phyloP scores from a whole-genome alignment of 108 stramenopile genomes.

The Chaetoceros tenuissimus region DNA sequence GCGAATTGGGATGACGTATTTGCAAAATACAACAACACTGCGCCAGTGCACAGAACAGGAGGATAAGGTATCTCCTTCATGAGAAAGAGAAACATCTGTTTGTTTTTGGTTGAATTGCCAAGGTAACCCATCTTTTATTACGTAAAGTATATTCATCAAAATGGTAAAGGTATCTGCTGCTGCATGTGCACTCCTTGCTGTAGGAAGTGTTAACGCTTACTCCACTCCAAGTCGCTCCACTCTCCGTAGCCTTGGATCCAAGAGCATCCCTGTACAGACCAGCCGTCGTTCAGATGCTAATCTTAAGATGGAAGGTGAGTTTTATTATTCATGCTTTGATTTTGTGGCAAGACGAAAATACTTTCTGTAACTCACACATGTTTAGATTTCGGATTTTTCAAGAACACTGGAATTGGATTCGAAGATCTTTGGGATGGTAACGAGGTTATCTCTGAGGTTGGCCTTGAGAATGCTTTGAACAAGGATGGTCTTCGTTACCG shows the following conservation, averaged over 20 bases:
- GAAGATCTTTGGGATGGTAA: constrained; percentile 68
- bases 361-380: too few relatives aligned
- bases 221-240: constrained; percentile 40
- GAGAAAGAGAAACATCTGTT: too few relatives aligned
- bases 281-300: constrained; percentile 28
- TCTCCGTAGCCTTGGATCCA: constrained; percentile 52
- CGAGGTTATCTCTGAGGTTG: constrained; percentile 68
- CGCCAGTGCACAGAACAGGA: too few relatives aligned
- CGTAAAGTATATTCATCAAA: too few relatives aligned
- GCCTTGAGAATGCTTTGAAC: constrained; percentile 64
- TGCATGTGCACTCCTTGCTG: constrained; percentile 33
- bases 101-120: too few relatives aligned
- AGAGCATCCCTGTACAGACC: constrained; percentile 24
- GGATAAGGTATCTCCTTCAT: too few relatives aligned
- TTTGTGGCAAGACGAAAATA: not conserved
- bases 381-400: constrained; percentile 78
- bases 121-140: too few relatives aligned
- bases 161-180: constrained; percentile 61
- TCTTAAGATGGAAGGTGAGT: constrained; percentile 81
- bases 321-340: constrained; percentile 5
- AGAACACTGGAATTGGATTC: constrained; percentile 54
- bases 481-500: constrained; percentile 83
- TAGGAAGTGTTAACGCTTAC: constrained; percentile 51
- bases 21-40: too few relatives aligned
- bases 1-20: too few relatives aligned